A percentile compares a stretch with the other conserved stretches of the same genome.
Conservation (phyloP, 2,329 filamentous ascomycete genomes). For the Ophiocordyceps unilateralis region DNA sequence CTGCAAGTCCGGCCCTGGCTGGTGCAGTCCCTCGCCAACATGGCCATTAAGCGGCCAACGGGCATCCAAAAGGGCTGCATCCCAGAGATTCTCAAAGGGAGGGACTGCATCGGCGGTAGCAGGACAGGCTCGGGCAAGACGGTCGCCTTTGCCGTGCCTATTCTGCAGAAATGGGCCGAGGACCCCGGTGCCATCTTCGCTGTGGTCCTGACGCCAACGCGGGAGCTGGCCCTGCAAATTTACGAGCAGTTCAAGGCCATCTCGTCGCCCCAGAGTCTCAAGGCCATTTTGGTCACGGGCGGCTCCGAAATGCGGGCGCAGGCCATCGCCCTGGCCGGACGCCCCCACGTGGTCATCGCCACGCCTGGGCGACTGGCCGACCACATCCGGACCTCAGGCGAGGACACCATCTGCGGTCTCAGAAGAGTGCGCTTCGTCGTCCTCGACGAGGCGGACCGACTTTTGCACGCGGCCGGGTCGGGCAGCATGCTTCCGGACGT, state of each 20-base stretch:
- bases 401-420: conserved; percentile 75
- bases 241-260: conserved; percentile 93
- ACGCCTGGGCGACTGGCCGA: conserved; percentile 88
- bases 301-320: conserved; percentile 86
- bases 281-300: conserved; percentile 77
- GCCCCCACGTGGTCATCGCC: conserved; percentile 85
- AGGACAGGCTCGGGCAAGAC: conserved; percentile 96
- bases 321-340: conserved; percentile 62
- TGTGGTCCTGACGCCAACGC: conserved; percentile 74
- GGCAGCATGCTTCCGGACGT: conserved; percentile 93
- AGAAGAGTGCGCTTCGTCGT: conserved; percentile 70
- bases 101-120: conserved; percentile 89
- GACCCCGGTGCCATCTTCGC: conserved; percentile 87
- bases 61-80: conserved; percentile 89
- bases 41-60: conserved; percentile 76
- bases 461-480: conserved; percentile 53
- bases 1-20: conserved; percentile 75
- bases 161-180: conserved; percentile 82
- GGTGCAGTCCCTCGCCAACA: conserved; percentile 55
- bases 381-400: conserved; percentile 78
- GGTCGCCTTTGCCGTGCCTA: conserved; percentile 84
- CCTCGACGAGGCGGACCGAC: conserved; percentile 85
- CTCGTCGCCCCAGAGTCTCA: conserved; percentile 71
- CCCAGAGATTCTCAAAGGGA: conserved; percentile 75
- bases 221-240: conserved; percentile 87